Conservation (phyloP, 1,284 basidiomycete genomes). For the Cystobasidium pallidum region DNA sequence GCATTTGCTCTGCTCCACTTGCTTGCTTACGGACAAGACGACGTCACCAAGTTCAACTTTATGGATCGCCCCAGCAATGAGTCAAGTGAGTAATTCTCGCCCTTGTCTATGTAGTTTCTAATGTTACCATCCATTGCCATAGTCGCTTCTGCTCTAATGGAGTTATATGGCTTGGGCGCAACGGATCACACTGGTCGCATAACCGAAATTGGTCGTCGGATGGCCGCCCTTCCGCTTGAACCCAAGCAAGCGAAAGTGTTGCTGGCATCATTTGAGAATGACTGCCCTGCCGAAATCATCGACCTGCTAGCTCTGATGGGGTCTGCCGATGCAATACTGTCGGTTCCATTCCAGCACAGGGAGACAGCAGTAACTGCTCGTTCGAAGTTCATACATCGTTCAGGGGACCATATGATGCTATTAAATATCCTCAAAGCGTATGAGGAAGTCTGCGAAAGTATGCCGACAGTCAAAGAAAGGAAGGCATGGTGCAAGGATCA, state of each 20-base stretch:
- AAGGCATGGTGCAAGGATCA: constrained; percentile 79
- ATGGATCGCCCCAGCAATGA: constrained; percentile 79
- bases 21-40: constrained; percentile 61
- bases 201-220: constrained; percentile 71
- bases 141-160: constrained; percentile 72
- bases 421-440: constrained; percentile 56
- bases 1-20: constrained; percentile 80
- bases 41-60: constrained; percentile 75
- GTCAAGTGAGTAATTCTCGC: constrained; percentile 63
- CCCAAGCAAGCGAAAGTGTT: constrained; percentile 77
- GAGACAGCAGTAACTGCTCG: constrained; percentile 63
- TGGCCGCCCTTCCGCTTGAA: constrained; percentile 83
- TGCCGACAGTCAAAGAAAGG: constrained; percentile 47
- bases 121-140: constrained; percentile 16
- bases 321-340: constrained; percentile 64
- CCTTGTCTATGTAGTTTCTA: background rate
- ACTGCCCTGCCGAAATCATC: constrained; percentile 73
- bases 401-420: constrained; percentile 53
- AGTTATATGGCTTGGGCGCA: constrained; percentile 74
- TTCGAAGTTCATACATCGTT: constrained; percentile 52
- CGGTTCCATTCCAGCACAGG: constrained; percentile 46
- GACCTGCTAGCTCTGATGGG: constrained; percentile 76
- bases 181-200: constrained; percentile 65
- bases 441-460: constrained; percentile 56
- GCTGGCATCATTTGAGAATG: constrained; percentile 70